Evolutionary conservation across 2,329 filamentous ascomycete genomes (phyloP).

Genomic region (Paecilomyces sp.): DNA sequence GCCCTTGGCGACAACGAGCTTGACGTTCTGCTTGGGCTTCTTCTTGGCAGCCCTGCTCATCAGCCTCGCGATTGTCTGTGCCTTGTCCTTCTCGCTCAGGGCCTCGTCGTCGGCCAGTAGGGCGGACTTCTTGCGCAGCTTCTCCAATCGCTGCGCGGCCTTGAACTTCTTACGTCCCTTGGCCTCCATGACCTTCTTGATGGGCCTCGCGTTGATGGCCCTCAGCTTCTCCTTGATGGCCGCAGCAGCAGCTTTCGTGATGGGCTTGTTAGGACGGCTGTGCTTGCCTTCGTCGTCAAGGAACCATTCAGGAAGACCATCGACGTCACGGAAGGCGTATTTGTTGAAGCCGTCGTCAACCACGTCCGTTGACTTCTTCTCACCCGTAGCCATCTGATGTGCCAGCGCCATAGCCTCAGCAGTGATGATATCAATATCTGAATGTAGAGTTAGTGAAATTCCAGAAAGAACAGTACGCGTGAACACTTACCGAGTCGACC

Average conservation of each 20-base stretch:
- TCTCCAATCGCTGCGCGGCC: constrained; percentile 82
- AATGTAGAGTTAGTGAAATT: constrained; percentile 15
- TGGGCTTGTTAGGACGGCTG: constrained; percentile 79
- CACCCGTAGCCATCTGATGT: constrained; percentile 79
- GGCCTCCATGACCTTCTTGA: constrained; percentile 98
- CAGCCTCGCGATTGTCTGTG: constrained; percentile 70
- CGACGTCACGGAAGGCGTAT: constrained; percentile 79
- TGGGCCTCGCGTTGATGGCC: constrained; percentile 87
- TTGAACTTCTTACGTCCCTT: constrained; percentile 97
- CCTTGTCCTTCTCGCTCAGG: constrained; percentile 94
- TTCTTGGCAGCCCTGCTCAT: constrained; percentile 77
- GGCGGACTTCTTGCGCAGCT: constrained; percentile 95
- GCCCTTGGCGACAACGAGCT: constrained; percentile 81
- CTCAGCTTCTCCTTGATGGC: constrained; percentile 94
- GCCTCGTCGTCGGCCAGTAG: constrained; percentile 81
- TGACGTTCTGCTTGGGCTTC: constrained; percentile 76
- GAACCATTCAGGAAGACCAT: constrained; percentile 96
- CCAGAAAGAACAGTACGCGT: constrained; percentile 12
- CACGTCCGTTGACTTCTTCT: constrained; percentile 71
- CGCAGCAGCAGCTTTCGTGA: constrained; percentile 77
- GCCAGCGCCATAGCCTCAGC: constrained; percentile 98
- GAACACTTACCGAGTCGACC: constrained; percentile 35
- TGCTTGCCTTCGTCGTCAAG: constrained; percentile 83
- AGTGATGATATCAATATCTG: constrained; percentile 97
- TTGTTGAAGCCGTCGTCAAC: constrained; percentile 93